These are phyloP conservation scores for Penicillium decumbens DNA, from an alignment of 2,329 filamentous ascomycete species.

Conservation along the genomic window DNA sequence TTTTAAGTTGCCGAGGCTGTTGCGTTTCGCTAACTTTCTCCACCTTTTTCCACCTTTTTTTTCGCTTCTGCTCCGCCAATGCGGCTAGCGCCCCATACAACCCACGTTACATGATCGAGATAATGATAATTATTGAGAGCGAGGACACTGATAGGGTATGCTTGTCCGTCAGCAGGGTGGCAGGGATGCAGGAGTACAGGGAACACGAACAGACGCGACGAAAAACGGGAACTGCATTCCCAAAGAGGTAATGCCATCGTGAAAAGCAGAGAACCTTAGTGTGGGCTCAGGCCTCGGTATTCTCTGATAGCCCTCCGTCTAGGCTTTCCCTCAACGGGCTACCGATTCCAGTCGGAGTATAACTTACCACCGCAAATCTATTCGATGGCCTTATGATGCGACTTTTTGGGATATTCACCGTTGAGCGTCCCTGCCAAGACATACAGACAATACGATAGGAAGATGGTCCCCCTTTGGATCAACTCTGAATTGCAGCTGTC, in stretches of 20 bases:
- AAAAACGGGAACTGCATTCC: slow-evolving; percentile 10
- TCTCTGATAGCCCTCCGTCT: slow-evolving; percentile 4
- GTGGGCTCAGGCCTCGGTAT: slow-evolving; percentile 4
- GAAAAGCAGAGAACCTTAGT: background rate
- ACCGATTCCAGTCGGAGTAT: slow-evolving; percentile 5
- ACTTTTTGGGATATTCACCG: too few relatives aligned
- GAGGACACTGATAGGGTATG: background rate
- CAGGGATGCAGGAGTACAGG: background rate
- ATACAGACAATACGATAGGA: background rate
- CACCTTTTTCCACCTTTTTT: background rate
- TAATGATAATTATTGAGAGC: background rate
- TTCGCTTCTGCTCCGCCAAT: slow-evolving; percentile 4
- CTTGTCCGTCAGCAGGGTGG: background rate
- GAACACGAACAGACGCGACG: background rate
- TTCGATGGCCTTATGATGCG: background rate
- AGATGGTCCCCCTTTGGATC: background rate
- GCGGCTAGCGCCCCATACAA: slow-evolving; percentile 3
- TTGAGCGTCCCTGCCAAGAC: background rate
- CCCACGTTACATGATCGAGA: background rate
- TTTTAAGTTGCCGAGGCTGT: slow-evolving; percentile 9
- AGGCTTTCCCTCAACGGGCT: slow-evolving; percentile 3
- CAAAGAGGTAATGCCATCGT: slow-evolving; percentile 5
- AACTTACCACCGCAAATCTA: slow-evolving; percentile 1
- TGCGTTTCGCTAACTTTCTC: slow-evolving; percentile 7
- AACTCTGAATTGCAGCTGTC: background rate